Conservation (phyloP, 768 basidiomycete species). For the Leccinum longicurvipes region DNA sequence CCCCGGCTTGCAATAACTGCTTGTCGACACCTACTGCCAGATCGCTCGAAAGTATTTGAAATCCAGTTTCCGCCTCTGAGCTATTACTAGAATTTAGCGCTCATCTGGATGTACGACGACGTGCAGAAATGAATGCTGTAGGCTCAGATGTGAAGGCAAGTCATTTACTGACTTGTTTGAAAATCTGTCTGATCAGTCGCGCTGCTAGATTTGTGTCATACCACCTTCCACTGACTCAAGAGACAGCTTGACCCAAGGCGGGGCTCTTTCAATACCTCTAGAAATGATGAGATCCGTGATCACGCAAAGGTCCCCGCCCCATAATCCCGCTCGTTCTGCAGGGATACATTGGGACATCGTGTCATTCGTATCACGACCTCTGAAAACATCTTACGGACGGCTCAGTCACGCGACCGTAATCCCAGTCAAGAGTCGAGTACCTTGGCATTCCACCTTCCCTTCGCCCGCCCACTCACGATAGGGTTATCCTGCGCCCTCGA, state of each 20-base stretch:
- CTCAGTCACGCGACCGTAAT: constrained; percentile 15
- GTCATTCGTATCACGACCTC: neutral
- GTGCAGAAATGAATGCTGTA: constrained; percentile 70
- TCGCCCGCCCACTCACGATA: constrained; percentile 17
- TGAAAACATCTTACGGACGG: neutral
- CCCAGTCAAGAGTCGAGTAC: constrained; percentile 9
- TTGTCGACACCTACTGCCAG: too few species aligned
- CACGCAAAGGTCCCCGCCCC: neutral
- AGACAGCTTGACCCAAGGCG: constrained; percentile 67
- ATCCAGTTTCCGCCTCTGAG: constrained; percentile 68
- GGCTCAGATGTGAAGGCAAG: constrained; percentile 16
- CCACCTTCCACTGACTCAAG: constrained; percentile 70
- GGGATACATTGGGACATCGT: neutral
- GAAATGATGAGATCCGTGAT: neutral
- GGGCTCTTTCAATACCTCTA: constrained; percentile 28
- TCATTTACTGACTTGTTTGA: neutral
- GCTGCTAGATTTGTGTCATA: constrained; percentile 56
- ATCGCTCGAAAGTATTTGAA: too few species aligned
- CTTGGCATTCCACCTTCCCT: constrained; percentile 14
- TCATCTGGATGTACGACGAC: constrained; percentile 70
- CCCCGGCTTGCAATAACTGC: too few species aligned
- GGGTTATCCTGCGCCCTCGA: constrained; percentile 28
- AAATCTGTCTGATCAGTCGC: neutral
- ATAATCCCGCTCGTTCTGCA: neutral
- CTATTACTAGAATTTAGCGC: constrained; percentile 60